Conservation (phyloP, 2,329 filamentous ascomycete species). For the Colletotrichum caudatum region DNA sequence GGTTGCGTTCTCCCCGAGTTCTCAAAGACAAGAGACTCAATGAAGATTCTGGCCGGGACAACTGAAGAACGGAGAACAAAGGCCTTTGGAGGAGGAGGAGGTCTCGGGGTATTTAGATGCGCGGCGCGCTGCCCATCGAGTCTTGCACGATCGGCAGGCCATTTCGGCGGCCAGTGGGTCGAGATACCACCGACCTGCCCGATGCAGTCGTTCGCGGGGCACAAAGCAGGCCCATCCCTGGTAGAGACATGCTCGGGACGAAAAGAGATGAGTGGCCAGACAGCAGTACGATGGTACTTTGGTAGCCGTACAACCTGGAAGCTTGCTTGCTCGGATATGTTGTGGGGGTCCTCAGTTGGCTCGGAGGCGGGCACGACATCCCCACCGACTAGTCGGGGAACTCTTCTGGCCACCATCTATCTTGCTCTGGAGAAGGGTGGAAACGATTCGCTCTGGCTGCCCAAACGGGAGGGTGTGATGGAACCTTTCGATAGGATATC, state of each 20-base stretch:
- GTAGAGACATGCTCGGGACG: slow-evolving; percentile 19
- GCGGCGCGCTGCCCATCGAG: neutral
- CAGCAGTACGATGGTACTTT: neutral
- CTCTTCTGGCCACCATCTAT: slow-evolving; percentile 29
- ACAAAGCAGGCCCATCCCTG: slow-evolving; percentile 31
- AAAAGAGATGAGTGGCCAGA: slow-evolving; percentile 18
- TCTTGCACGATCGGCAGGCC: slow-evolving; percentile 4
- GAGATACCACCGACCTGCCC: slow-evolving; percentile 38
- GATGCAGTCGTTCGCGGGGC: slow-evolving; percentile 19
- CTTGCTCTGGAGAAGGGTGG: slow-evolving; percentile 5
- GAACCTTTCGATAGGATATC: slow-evolving; percentile 29
- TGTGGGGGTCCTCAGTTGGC: slow-evolving; percentile 18
- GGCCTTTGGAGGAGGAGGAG: neutral
- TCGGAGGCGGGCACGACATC: slow-evolving; percentile 23
- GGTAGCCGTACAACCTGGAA: neutral
- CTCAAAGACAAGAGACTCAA: slow-evolving; percentile 29
- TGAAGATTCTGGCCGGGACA: slow-evolving; percentile 18
- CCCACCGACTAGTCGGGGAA: neutral
- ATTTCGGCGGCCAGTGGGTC: slow-evolving; percentile 35
- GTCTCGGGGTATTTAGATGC: slow-evolving; percentile 36
- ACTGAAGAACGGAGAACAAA: slow-evolving; percentile 6
- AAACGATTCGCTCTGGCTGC: neutral
- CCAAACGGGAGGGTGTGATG: neutral
- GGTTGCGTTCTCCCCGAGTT: slow-evolving; percentile 25
- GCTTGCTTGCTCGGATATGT: slow-evolving; percentile 17